Conservation (phyloP, 148 eudicot species). For the Arctostaphylos glauca region DNA sequence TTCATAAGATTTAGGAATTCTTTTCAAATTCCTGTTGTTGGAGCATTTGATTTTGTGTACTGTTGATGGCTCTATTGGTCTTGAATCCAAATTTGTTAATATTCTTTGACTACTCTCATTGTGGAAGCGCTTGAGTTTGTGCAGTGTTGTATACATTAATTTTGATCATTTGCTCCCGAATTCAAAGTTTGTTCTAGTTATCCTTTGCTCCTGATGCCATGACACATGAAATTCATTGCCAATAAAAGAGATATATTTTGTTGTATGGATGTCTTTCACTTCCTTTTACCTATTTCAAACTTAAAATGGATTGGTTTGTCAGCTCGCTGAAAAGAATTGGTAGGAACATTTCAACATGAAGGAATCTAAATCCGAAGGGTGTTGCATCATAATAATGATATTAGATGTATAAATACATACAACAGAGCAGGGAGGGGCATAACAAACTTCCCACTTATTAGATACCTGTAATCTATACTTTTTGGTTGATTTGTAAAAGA, state of each 20-base stretch:
- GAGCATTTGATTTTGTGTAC: conserved; percentile 25
- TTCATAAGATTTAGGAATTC: conserved; percentile 18
- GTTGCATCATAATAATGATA: no score
- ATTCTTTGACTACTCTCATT: no score
- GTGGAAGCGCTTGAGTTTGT: background rate
- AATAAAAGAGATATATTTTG: no score
- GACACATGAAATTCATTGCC: background rate
- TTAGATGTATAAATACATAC: no score
- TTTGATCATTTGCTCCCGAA: background rate
- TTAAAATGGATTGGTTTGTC: background rate
- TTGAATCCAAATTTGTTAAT: no score
- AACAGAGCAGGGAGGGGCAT: background rate
- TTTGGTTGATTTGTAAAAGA: background rate
- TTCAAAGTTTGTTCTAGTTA: background rate
- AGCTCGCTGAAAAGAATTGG: background rate
- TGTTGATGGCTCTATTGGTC: conserved; percentile 14
- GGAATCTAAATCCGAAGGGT: background rate
- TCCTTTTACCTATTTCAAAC: no score
- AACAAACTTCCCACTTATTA: background rate
- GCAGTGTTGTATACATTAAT: no score
- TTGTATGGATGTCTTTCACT: no score
- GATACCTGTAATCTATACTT: background rate
- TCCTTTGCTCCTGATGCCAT: background rate
- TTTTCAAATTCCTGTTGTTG: conserved; percentile 13
- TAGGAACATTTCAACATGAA: background rate